Base-by-base conservation (phyloP, 1,284 basidiomycete species). In the Cutaneotrichosporon arboriforme region DNA sequence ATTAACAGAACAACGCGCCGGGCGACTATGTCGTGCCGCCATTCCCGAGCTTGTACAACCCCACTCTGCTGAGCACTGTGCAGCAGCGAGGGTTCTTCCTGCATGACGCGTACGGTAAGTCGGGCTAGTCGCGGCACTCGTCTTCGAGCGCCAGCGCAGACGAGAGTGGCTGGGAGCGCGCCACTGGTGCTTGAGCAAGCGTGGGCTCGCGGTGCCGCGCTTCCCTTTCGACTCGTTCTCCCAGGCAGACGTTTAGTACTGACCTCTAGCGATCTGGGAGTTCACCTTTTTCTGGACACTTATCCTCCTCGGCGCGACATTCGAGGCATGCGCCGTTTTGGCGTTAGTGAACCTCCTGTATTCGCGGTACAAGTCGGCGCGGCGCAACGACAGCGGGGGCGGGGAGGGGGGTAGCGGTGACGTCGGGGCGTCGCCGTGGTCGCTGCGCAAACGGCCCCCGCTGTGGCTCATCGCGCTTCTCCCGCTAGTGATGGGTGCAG, bases 211-310 rank as follows among this genome's bases (percentile, higher is more conserved):
- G 13, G 8, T 37, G 36, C 14, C 14, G 26, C 14, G 26, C 26
- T 40, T 15, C n/a, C 20, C 8, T 18, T 9, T 20, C 38, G 10
- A 21, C n/a, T 20, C 10, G n/a, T 20, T 26, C 9, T 33, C n/a
- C 26, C 26, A n/a, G n/a, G n/a, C n/a, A n/a, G n/a, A n/a, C 4
- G 13, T 14, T 8, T 15, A 17, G 4, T 14, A 26, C 54, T 57
- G 33, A 54, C n/a, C 51, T 33, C 15, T 59, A 90, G 88, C 87
- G 55, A 77, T 90, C 51, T 91, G 89, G 77, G 79, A 78, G 23
- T 91, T 88, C 75, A 91, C 87, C 9, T 77, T 91, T 31, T 90
- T 85, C 69, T 92, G 89, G 89, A 87, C 83, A 1, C 72, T 91
- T 26, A 78, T 87, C 49, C 83, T 90, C 63, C 82, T 88, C 69